Evolutionary conservation across 805 yeast genomes (phyloP).

Genomic region (Hanseniaspora occidentalis): DNA sequence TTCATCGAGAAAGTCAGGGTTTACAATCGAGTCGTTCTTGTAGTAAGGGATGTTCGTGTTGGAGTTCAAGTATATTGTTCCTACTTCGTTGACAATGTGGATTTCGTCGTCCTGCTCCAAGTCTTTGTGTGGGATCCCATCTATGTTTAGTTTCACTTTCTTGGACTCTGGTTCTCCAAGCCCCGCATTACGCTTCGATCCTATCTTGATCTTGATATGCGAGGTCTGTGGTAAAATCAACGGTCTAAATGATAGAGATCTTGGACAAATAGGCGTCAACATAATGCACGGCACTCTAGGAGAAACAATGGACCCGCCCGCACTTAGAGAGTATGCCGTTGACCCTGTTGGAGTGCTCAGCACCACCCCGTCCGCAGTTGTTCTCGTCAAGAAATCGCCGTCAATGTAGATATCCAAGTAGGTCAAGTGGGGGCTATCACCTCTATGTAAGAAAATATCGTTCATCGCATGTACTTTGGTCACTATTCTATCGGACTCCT

Average conservation of each 20-base stretch:
- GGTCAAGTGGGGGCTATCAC: conserved; percentile 75
- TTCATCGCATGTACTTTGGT: conserved; percentile 72
- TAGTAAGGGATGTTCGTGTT: conserved; percentile 31
- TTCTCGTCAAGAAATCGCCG: conserved; percentile 72
- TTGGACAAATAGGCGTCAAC: conserved; percentile 83
- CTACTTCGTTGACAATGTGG: conserved; percentile 54
- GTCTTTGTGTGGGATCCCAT: conserved; percentile 67
- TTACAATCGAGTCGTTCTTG: conserved; percentile 10
- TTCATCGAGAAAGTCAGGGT: too few relatives aligned
- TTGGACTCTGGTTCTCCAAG: conserved; percentile 22
- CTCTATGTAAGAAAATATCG: conserved; percentile 80
- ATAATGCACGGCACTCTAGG: conserved; percentile 76
- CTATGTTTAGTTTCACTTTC: conserved; percentile 56
- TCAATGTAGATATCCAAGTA: conserved; percentile 77
- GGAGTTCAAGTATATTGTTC: conserved; percentile 43
- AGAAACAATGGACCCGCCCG: conserved; percentile 90
- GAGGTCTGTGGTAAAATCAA: conserved; percentile 68
- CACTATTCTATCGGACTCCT: conserved; percentile 7
- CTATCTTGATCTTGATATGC: conserved; percentile 52
- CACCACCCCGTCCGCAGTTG: conserved; percentile 84
- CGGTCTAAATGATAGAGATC: conserved; percentile 85
- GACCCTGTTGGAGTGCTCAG: conserved; percentile 91
- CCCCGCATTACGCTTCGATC: conserved; percentile 32
- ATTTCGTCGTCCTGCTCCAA: conserved; percentile 69
- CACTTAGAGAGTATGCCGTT: conserved; percentile 78